Conservation (phyloP, 2,329 filamentous ascomycete species). For the Zymoseptoria crescenta region DNA sequence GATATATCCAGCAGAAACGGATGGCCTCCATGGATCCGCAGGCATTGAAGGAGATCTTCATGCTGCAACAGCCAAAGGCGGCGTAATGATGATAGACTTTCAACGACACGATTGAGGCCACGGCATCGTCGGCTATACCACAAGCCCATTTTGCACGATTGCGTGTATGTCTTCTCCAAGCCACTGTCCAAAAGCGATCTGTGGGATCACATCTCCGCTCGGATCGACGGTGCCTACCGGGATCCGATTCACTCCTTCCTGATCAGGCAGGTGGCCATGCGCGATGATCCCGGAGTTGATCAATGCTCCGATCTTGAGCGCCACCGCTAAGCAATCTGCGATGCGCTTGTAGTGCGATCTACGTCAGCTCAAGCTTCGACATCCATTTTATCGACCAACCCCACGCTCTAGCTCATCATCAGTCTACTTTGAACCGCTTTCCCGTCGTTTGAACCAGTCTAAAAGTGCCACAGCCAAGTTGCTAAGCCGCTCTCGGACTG, state of each 20-base stretch:
- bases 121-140: neutral
- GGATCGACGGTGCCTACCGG: neutral
- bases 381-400: neutral
- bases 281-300: neutral
- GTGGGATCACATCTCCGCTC: neutral
- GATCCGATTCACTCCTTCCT: neutral
- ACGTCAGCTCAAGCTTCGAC: neutral
- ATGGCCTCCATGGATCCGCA: slow-evolving; percentile 72
- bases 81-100: slow-evolving; percentile 3
- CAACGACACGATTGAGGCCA: neutral
- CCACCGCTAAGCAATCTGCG: neutral
- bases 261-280: neutral
- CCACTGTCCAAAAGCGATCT: neutral
- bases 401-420: neutral
- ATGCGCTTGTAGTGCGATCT: neutral
- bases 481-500: neutral
- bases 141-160: neutral
- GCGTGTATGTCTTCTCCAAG: neutral
- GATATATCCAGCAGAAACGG: slow-evolving; percentile 83
- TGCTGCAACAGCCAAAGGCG: slow-evolving; percentile 48
- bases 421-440: neutral
- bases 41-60: slow-evolving; percentile 78
- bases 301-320: neutral
- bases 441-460: neutral
- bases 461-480: neutral